A percentile compares a stretch with the other conserved stretches of the same genome.
These are phyloP conservation scores for Neocatenulostroma microsporum DNA, from an alignment of 2,329 filamentous ascomycete species.

Conservation along the genomic window DNA sequence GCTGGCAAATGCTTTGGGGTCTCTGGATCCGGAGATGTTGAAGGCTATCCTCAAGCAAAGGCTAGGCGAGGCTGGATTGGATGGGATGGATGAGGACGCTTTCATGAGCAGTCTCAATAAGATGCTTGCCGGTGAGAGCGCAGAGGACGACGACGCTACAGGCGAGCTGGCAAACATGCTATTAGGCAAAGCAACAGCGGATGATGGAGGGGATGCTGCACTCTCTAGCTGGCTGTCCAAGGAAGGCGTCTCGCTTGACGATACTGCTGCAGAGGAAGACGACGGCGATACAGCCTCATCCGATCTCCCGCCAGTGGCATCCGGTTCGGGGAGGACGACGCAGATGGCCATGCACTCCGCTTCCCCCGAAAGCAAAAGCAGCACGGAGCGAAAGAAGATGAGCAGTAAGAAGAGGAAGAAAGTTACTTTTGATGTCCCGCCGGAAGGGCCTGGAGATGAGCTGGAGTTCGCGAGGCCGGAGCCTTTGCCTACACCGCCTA, in stretches of 20 bases:
- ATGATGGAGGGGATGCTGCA: slow-evolving; percentile 19
- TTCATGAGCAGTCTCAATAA: slow-evolving; percentile 38
- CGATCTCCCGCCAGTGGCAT: too few species aligned
- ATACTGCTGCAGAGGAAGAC: slow-evolving; percentile 17
- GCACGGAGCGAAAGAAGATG: slow-evolving; percentile 4
- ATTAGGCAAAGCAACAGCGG: slow-evolving; percentile 27
- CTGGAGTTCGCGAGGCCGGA: not conserved
- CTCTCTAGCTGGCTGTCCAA: slow-evolving; percentile 27
- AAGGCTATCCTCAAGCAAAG: slow-evolving; percentile 25
- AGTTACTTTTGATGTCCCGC: slow-evolving; percentile 5
- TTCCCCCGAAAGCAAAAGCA: slow-evolving; percentile 12
- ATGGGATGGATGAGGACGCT: slow-evolving; percentile 36
- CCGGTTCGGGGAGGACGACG: slow-evolving; percentile 6
- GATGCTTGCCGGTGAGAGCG: slow-evolving; percentile 37
- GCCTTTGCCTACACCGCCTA: not conserved
- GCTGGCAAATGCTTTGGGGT: slow-evolving; percentile 12
- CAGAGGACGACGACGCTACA: slow-evolving; percentile 37
- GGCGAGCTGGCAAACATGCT: slow-evolving; percentile 37
- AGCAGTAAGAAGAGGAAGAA: slow-evolving; percentile 4
- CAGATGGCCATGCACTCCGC: slow-evolving; percentile 12
- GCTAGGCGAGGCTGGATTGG: slow-evolving; percentile 24
- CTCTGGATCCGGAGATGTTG: slow-evolving; percentile 34
- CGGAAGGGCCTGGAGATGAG: not conserved
- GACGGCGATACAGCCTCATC: slow-evolving; percentile 16
- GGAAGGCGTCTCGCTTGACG: slow-evolving; percentile 26